Evolutionary conservation across 306 rosid species (phyloP), one percentile per base, ranked within the genome.

Genomic region (Dalbergia cochinchinensis): DNA sequence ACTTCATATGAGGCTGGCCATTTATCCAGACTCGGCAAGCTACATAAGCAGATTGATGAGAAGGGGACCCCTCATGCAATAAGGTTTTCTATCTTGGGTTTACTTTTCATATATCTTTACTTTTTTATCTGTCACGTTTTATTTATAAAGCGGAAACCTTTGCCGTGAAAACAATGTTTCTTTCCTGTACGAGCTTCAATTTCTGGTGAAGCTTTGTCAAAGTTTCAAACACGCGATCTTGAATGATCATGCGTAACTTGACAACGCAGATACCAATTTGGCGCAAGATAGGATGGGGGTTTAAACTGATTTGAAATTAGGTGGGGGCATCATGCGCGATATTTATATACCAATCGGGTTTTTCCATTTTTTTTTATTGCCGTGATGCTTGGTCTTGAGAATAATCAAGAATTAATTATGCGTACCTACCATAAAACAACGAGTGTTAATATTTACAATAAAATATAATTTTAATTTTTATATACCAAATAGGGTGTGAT

Each of bases 251-350:
- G 87, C 86, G 85, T 80, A 89, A 71, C 50, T 20, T 74, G 73
- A 79, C 74, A 83, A 80, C 77, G 82, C 71, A 77, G 15, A 80
- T 65, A 26, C 1, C 79, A 33, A 65, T 73, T 58, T 79, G 79
- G 80, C 81, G 13, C 51, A 63, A 33, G 13, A 33, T 13, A 47
- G 33, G 76, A 61, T 33, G 16, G 58, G 6, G 18, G 31, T 61
- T 57, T 81, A 13, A 13, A 47, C 60, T 67, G 87, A 88, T 85
- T 83, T 82, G 83, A 91, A 83, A 80, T 87, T 82, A 85, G 82
- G 88, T 58, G 65, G 55, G 53, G 35, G 26, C 10, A 57, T 15
- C 62, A 20, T 51, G 45, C 74, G 59, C 79, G 12, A 37, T 60
- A 37, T 68, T 13, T 54, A 44, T 20, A 53, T 19, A 5, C 42